Conservation (phyloP, 2,329 filamentous ascomycete genomes). For the Aspergillus bombycis region DNA sequence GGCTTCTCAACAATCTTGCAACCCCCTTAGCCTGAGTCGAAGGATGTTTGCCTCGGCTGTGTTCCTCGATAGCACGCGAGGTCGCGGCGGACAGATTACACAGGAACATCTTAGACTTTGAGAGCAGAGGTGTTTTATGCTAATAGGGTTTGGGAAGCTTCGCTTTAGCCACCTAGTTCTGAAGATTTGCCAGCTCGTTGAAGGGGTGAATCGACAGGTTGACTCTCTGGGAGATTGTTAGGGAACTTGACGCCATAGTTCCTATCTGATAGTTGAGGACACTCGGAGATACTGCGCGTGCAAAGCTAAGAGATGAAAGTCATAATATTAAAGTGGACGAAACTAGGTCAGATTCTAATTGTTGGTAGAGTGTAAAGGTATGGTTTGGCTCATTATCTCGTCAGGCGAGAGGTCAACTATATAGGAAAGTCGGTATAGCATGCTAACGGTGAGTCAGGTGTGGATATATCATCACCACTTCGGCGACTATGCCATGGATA, state of each 20-base stretch:
- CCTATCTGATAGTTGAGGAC: not conserved
- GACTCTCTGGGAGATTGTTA: not conserved
- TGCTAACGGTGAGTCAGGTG: not conserved
- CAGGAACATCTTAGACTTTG: not conserved
- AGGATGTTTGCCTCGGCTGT: not conserved
- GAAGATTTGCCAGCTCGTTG: not conserved
- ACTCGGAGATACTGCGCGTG: not conserved
- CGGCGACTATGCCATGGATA: constrained; percentile 7
- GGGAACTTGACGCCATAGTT: not conserved
- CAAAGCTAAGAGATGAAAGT: not conserved
- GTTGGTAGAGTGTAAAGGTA: not conserved
- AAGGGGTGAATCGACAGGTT: not conserved
- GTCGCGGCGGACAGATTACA: not conserved
- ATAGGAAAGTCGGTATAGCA: not conserved
- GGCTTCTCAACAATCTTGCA: not conserved
- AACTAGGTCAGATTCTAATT: not conserved
- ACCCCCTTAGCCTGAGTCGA: not conserved
- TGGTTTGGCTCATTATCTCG: constrained; percentile 1
- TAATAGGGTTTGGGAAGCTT: not conserved
- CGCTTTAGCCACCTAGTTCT: not conserved
- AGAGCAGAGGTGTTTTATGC: not conserved
- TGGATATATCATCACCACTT: not conserved
- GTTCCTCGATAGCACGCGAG: not conserved
- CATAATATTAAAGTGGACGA: not conserved
- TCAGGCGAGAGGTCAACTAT: not conserved